Evolutionary conservation across 2,329 filamentous ascomycete species (phyloP).

Genomic region (Periconia sp.): DNA sequence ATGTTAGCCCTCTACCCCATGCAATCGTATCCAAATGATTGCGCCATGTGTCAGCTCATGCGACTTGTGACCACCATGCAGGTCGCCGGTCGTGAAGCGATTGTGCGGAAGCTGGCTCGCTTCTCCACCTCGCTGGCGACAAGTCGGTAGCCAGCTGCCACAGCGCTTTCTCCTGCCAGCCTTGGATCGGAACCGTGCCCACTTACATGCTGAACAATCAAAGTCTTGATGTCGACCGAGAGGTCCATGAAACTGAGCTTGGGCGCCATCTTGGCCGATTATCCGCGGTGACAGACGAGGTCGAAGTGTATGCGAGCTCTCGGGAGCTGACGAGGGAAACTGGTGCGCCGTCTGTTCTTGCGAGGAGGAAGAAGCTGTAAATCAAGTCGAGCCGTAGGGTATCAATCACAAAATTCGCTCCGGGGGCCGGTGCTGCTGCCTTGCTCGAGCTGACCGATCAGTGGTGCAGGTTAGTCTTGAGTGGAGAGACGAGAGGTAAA

Average conservation of each 20-base stretch:
- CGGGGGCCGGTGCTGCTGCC: too few species aligned
- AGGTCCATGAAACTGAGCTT: constrained; percentile 40
- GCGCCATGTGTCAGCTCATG: neutral
- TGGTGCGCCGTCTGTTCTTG: too few species aligned
- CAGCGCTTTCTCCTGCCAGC: neutral
- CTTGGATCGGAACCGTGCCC: neutral
- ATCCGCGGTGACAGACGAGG: too few species aligned
- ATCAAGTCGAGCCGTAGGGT: too few species aligned
- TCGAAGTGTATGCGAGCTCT: too few species aligned
- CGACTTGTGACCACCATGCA: too few species aligned
- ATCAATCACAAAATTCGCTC: too few species aligned
- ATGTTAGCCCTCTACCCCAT: constrained; percentile 1
- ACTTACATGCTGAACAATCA: constrained; percentile 47
- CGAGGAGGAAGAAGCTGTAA: too few species aligned
- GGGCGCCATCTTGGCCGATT: constrained; percentile 33
- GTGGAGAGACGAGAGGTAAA: too few species aligned
- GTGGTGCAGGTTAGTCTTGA: too few species aligned
- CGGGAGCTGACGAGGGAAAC: too few species aligned
- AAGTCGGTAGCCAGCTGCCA: neutral
- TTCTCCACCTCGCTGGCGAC: neutral
- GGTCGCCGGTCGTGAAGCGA: neutral
- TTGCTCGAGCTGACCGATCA: too few species aligned
- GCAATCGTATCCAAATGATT: neutral
- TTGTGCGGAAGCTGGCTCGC: neutral
- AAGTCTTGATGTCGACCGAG: constrained; percentile 47